Conservation (phyloP, 2,329 filamentous ascomycete species). For the Alternaria brassicicola region DNA sequence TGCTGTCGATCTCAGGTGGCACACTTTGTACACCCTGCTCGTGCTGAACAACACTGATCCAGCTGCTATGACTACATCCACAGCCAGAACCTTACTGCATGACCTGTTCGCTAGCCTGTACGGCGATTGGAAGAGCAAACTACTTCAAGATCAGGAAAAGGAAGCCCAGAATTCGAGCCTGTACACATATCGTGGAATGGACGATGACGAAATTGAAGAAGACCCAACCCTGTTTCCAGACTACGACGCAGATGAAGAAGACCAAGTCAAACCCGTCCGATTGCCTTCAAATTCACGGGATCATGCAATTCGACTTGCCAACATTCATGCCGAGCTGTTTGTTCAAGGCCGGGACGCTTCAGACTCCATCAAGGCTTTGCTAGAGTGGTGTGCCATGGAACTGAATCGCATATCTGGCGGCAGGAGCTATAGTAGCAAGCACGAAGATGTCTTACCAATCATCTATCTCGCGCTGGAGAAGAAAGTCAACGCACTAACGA, state of each 20-base stretch:
- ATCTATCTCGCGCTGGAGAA: conserved; percentile 70
- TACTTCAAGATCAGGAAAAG: conserved; percentile 76
- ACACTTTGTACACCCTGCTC: conserved; percentile 38
- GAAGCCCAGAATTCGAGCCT: conserved; percentile 75
- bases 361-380: conserved; percentile 33
- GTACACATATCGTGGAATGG: conserved; percentile 83
- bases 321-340: conserved; percentile 45
- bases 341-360: conserved; percentile 22
- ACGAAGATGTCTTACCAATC: conserved; percentile 66
- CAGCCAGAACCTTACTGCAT: conserved; percentile 58
- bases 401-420: conserved; percentile 35
- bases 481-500: conserved; percentile 54
- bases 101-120: conserved; percentile 76
- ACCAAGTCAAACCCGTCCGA: conserved; percentile 32
- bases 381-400: conserved; percentile 41
- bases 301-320: conserved; percentile 42
- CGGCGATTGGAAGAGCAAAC: conserved; percentile 76
- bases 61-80: conserved; percentile 9
- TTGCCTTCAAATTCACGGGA: conserved; percentile 37
- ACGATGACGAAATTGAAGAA: conserved; percentile 77
- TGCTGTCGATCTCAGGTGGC: conserved; percentile 45
- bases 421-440: conserved; percentile 30
- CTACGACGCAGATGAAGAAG: conserved; percentile 63
- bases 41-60: conserved; percentile 36
- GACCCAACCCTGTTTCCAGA: conserved; percentile 82